Percentiles rank a stretch among this genome's conserved stretches.
Evolutionary conservation across 192 early-diverging fungal species (phyloP).

Genomic region (Backusella tarrabulga): DNA sequence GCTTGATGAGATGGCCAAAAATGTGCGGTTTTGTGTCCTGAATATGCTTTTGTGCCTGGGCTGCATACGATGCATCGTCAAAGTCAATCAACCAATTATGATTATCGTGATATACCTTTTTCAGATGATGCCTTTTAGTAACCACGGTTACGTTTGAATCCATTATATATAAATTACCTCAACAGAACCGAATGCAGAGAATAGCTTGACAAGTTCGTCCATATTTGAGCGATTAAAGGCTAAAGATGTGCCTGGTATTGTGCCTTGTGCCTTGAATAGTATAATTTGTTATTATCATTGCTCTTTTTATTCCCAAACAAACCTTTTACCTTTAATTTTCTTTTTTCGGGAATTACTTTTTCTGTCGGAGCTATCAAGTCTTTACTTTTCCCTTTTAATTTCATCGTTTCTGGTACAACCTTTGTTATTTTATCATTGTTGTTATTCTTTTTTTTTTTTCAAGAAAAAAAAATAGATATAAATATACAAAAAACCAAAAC

Average conservation of each 20-base stretch:
- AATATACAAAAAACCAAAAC: not conserved
- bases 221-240: slow-evolving; percentile 46
- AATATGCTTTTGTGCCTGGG: slow-evolving; percentile 37
- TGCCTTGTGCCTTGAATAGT: not conserved
- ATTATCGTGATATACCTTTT: slow-evolving; percentile 46
- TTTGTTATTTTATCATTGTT: not conserved
- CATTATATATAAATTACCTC: slow-evolving; percentile 29
- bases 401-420: not conserved
- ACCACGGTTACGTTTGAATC: not conserved
- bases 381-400: slow-evolving; percentile 1
- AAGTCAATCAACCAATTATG: slow-evolving; percentile 55
- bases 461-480: not conserved
- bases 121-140: not conserved
- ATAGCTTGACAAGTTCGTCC: slow-evolving; percentile 45
- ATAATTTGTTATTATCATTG: not conserved
- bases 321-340: not conserved
- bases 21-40: slow-evolving; percentile 32
- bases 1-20: slow-evolving; percentile 40
- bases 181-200: slow-evolving; percentile 42
- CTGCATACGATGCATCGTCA: slow-evolving; percentile 37
- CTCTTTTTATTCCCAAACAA: not conserved
- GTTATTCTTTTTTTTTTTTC: not conserved
- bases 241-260: slow-evolving; percentile 11
- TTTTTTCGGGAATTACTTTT: not conserved
- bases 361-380: slow-evolving; percentile 3